Conservation (phyloP, 768 basidiomycete species). For the Boletus tylopilopsis region DNA sequence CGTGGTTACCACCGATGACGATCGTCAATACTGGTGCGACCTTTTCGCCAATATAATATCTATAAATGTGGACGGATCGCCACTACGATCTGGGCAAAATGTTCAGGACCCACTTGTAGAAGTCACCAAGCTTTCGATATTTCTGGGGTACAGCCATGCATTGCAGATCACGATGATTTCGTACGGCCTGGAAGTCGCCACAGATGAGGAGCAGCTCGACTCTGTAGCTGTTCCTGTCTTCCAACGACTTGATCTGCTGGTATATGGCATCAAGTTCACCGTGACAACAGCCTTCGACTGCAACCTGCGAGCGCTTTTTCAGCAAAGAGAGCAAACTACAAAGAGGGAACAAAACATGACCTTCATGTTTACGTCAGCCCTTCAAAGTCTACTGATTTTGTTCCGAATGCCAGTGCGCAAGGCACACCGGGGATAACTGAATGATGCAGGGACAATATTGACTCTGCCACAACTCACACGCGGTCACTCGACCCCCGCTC, state of each 20-base stretch:
- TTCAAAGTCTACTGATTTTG: neutral
- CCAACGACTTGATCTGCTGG: slow-evolving; percentile 58
- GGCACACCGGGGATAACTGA: too few relatives aligned
- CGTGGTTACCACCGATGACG: slow-evolving; percentile 97
- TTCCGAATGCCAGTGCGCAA: too few relatives aligned
- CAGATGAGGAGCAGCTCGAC: slow-evolving; percentile 89
- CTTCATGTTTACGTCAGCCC: slow-evolving; percentile 22
- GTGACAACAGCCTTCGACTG: slow-evolving; percentile 94
- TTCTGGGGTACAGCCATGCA: slow-evolving; percentile 91
- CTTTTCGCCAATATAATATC: slow-evolving; percentile 85
- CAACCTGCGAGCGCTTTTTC: slow-evolving; percentile 50
- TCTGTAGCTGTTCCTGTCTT: slow-evolving; percentile 56
- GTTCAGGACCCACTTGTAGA: slow-evolving; percentile 56
- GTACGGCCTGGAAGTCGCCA: slow-evolving; percentile 93
- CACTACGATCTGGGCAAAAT: neutral
- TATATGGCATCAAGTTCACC: slow-evolving; percentile 91
- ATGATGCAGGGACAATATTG: too few relatives aligned
- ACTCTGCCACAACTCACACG: slow-evolving; percentile 7
- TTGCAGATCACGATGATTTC: slow-evolving; percentile 80
- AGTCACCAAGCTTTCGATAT: slow-evolving; percentile 80
- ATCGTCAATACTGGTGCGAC: slow-evolving; percentile 86
- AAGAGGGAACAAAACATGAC: slow-evolving; percentile 4
- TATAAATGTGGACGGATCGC: slow-evolving; percentile 25
- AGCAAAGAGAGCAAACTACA: neutral
- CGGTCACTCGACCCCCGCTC: too few relatives aligned